Evolutionary conservation across 371 early-diverging fungal genomes (phyloP), one percentile per base, ranked within the genome.

Genomic region (Rhizopus arrhizus): DNA sequence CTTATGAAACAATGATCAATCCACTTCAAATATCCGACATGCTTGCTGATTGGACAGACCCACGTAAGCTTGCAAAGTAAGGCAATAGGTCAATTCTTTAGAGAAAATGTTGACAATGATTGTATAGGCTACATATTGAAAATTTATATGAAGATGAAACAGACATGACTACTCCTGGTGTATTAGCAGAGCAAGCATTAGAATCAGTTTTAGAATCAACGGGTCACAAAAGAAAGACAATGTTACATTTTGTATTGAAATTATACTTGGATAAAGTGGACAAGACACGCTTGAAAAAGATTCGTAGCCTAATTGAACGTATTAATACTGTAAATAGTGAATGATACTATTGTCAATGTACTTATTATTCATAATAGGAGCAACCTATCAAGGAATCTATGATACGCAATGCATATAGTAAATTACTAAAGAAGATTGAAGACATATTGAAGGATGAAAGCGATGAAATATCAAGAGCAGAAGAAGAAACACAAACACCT

Each of bases 1-100:
- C 72, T 45, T 70, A 74, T 55, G 75, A 82, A 42, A 59, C 58
- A 6, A 84, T 84, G 85, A 68, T 76, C 2, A 40, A 71, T 32
- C 88, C 88, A 16, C 34, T 68, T 3, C 83, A 79, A 32, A 83
- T 88, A 35, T 69, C 80, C 0, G 81, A 83, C 11, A 84, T 83
- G 68, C 45, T 88, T 52, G 73, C 81, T 16, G 84, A 85, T 56
- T 87, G 85, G 86, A 82, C 77, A 0, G 83, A 85, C 57, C 79
- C 82, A 11, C 70, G 76, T 51, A 79, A 80, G 59, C 53, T 86
- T 6, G 70, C 64, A 46, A 58, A 69, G 77, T 80, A 74, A 68
- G 72, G 22, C 22, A 22, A 22, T 22, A 22, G 22, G 22, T 22
- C 22, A 22, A 22, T 22, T 22, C 22, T 22, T 22, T 52, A 28